phyloP scores from a whole-genome alignment of 2,329 filamentous ascomycete species.

The Diplodia intermedia region DNA sequence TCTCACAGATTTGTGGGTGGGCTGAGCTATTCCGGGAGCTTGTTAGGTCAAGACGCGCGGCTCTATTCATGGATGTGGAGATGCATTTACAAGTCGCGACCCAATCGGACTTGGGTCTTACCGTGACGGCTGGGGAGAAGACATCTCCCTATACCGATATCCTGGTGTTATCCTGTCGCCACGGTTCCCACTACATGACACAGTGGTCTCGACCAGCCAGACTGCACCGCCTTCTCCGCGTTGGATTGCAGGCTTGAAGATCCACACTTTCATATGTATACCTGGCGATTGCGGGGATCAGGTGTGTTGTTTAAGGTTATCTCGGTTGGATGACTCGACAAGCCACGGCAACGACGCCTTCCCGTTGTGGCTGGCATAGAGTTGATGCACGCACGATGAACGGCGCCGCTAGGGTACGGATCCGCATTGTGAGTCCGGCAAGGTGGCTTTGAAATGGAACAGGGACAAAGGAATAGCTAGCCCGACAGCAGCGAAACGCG shows the following conservation, averaged over 20 bases:
- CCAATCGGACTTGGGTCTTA: no score
- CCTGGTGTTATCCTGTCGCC: background rate
- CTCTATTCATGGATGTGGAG: no score
- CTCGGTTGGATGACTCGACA: constrained; percentile 1
- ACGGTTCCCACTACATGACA: background rate
- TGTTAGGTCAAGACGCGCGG: no score
- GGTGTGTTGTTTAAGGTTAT: constrained; percentile 23
- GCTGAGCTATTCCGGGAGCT: no score
- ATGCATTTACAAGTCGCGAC: no score
- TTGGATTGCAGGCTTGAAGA: constrained; percentile 15
- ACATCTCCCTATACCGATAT: background rate
- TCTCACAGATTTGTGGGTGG: no score
- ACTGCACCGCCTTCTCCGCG: constrained; percentile 6
- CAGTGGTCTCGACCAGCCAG: background rate
- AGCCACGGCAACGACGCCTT: constrained; percentile 23
- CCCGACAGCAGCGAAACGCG: background rate
- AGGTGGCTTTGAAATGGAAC: background rate
- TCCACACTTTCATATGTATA: constrained; percentile 6
- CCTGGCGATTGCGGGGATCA: constrained; percentile 18
- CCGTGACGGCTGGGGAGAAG: background rate
- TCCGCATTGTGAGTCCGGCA: background rate
- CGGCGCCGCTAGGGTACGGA: background rate
- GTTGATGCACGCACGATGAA: constrained; percentile 13
- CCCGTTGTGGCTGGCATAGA: background rate
- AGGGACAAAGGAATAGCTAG: background rate